Base-by-base conservation (phyloP, 2,329 filamentous ascomycete species). In the Stromatinia cepivora region DNA sequence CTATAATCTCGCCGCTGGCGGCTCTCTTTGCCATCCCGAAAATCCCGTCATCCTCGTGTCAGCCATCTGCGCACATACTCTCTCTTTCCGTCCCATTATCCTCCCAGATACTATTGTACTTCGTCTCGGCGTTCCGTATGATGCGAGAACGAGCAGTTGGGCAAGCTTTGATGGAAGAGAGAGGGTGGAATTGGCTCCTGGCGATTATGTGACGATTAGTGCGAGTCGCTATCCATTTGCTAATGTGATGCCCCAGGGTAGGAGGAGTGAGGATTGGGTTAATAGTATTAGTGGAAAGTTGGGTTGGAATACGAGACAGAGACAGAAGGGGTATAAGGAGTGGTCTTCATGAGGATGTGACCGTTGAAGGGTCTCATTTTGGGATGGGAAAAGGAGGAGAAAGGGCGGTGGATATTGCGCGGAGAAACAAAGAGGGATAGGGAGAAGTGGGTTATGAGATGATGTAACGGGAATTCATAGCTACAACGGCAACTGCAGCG, bases 131-230 rank as follows among this genome's bases (percentile, higher is more conserved):
- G 94, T 98, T n/a, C 95, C 95, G 0, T 98, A 97, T 79, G 90
- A 96, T 79, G 92, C 94, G 11, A 85, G 95, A 63, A 93, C 93
- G 6, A 91, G 88, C 74, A 94, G 91, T 53, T 99, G 95, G 94
- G 95, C 94, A n/a, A 97, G 93, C 79, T 99, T 99, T 78, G 95
- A 99, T 80, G 95, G 95, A 1, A 87, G 93, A 71, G 93, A 97
- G 82, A 88, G 93, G 81, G 81, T 92, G n/a, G 92, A 95, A 81
- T 83, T 95, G 50, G 79, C 82, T 62, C 90, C 91, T 0, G 92
- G 92, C 22, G 92, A 95, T 80, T 95, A 95, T 78, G 91, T 94
- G 7, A 94, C 92, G 1, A 90, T 95, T 71, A 92, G 90, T 73
- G 92, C 92, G 3, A 92, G 89, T 73, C 82, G 92, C 53, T 94